These are phyloP conservation scores for Botrytis galanthina DNA, from an alignment of 2,329 filamentous ascomycete genomes.

Conservation along the genomic window DNA sequence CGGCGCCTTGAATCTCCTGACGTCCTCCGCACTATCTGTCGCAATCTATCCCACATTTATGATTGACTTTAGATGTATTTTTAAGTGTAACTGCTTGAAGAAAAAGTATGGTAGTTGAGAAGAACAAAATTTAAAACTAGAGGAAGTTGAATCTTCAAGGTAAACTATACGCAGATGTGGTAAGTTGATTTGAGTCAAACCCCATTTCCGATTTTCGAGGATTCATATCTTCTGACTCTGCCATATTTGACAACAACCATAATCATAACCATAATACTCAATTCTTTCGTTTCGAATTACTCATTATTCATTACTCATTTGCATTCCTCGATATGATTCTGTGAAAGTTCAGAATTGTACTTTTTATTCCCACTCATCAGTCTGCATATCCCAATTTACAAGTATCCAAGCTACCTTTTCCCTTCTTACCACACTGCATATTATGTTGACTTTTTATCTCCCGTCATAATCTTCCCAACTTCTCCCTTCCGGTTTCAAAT, in stretches of 20 bases:
- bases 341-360: not conserved
- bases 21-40: no score
- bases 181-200: not conserved
- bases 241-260: not conserved
- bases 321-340: not conserved
- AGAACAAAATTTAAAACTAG: not conserved
- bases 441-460: accelerated
- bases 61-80: not conserved
- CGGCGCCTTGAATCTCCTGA: no score
- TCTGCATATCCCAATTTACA: not conserved
- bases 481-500: not conserved
- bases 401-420: not conserved
- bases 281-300: not conserved
- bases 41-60: not conserved
- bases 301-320: not conserved
- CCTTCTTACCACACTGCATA: not conserved
- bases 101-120: not conserved
- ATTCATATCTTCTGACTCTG: not conserved
- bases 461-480: not conserved
- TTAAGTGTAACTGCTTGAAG: not conserved
- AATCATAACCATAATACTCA: accelerated
- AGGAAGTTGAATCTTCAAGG: not conserved
- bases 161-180: not conserved
- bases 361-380: not conserved
- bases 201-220: not conserved